Percentiles rank a stretch among this genome's conserved stretches.
phyloP scores from a whole-genome alignment of 768 basidiomycete genomes.

The Thelephora ganbajun region DNA sequence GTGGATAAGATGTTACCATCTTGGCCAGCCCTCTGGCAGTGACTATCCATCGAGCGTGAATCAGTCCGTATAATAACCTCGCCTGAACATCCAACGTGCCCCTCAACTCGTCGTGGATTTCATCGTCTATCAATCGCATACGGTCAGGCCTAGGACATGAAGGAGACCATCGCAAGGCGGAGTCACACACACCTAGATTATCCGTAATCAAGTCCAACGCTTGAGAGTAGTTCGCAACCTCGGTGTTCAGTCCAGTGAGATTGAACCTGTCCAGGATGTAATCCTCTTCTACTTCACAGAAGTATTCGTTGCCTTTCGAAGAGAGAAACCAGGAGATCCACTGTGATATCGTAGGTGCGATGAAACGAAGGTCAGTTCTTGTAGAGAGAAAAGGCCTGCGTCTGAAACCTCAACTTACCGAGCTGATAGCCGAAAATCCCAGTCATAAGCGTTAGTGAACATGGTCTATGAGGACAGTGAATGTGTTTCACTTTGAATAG shows the following conservation, averaged over 20 bases:
- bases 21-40: conserved; percentile 87
- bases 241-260: conserved; percentile 90
- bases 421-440: conserved; percentile 4
- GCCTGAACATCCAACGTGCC: conserved; percentile 90
- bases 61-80: conserved; percentile 85
- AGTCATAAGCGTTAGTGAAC: background rate
- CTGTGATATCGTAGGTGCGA: conserved; percentile 21
- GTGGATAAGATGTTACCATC: conserved; percentile 49
- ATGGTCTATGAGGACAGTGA: conserved; percentile 9
- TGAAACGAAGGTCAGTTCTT: too few species aligned
- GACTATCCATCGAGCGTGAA: conserved; percentile 95
- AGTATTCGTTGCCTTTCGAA: conserved; percentile 98
- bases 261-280: conserved; percentile 98
- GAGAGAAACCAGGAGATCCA: conserved; percentile 98
- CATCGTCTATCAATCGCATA: conserved; percentile 51
- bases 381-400: too few species aligned
- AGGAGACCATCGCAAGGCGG: background rate
- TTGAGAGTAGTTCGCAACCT: conserved; percentile 87
- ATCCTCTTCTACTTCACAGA: conserved; percentile 98
- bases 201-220: conserved; percentile 95
- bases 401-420: conserved; percentile 5
- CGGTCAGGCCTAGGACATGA: background rate
- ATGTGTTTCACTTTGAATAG: conserved; percentile 71
- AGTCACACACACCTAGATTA: conserved; percentile 62
- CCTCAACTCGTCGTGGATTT: conserved; percentile 86